Evolutionary conservation across 768 basidiomycete genomes (phyloP), one percentile per base, ranked within the genome.

Genomic region (Lentinula boryana): DNA sequence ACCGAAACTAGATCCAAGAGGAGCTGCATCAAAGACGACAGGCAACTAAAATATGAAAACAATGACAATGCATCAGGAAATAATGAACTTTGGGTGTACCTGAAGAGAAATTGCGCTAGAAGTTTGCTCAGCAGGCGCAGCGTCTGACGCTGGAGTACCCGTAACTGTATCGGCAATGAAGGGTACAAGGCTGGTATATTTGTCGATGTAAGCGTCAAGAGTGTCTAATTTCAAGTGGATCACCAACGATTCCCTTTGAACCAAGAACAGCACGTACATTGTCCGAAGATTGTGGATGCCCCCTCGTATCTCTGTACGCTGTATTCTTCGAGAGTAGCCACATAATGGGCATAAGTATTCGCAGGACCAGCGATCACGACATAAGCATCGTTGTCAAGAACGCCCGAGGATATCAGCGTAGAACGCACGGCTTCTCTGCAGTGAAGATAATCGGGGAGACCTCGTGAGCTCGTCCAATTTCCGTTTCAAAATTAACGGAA

Each of bases 321-420:
- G 68, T 89, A 91, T 70, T 90, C 89, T 70, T 92, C 88, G 9
- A 74, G 78, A 32, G 88, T 91, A 1, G 88, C 75, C 56, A 90
- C 77, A 68, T 91, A 89, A 72, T 91, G 89, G 0, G 76, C 82
- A 67, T 92, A 92, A 5, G 88, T 86, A 64, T 91, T 92, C 5
- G 88, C 89, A n/a, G 91, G 91, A 13, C 89, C 91, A 13, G 87
- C 86, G 59, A 91, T 73, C 56, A 91, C 88, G 62, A 92, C 87
- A 64, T 89, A 87, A 3, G 87, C 88, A 64, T 87, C 80, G 51
- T 82, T 70, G 43, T 84, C 87, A 61, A 91, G 70, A 61, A 90
- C 75, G 3, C 83, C 84, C 53, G 80, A 75, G 0, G 85, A 79
- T 62, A 91, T 86, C 53, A 92, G 77, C 67, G 78, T 73, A 23